phyloP scores from a whole-genome alignment of 139 green algal genomes.

The Medakamo hakoo region DNA sequence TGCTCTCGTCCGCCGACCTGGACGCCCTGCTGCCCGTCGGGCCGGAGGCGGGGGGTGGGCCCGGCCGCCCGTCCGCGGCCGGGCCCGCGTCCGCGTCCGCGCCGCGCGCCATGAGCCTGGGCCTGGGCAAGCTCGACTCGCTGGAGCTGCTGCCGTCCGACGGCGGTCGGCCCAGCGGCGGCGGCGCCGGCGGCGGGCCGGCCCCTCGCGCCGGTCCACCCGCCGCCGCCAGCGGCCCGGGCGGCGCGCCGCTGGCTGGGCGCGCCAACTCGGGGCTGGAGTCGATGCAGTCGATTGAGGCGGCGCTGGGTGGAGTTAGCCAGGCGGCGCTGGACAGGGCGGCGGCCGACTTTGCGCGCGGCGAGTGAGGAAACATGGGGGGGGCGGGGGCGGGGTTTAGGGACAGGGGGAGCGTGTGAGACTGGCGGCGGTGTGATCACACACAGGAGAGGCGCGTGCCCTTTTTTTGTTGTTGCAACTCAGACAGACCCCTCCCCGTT shows the following conservation, averaged over 20 bases:
- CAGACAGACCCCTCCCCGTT: no score
- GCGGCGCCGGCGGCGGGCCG: not conserved
- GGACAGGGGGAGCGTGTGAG: no score
- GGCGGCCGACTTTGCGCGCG: not conserved
- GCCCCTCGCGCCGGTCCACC: not conserved
- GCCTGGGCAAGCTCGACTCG: slow-evolving; percentile 29
- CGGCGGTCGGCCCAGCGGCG: no score
- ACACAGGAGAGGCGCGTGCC: not conserved
- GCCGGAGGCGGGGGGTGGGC: no score
- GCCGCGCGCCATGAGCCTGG: slow-evolving; percentile 14
- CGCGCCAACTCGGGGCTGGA: slow-evolving; percentile 35
- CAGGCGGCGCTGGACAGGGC: not conserved
- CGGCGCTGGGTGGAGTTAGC: slow-evolving; percentile 24
- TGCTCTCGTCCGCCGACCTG: no score
- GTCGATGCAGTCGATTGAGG: slow-evolving; percentile 45
- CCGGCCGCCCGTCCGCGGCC: no score
- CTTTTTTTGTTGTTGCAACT: no score
- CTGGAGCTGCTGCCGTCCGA: slow-evolving; percentile 16
- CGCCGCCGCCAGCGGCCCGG: no score
- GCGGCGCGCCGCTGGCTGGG: no score
- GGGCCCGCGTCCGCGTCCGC: not conserved
- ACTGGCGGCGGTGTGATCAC: no score
- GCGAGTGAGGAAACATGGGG: not conserved
- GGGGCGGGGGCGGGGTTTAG: no score
- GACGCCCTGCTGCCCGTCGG: no score